These are phyloP conservation scores for Artemisia tridentata DNA, from an alignment of 129 eudicot genomes.

Conservation along the genomic window DNA sequence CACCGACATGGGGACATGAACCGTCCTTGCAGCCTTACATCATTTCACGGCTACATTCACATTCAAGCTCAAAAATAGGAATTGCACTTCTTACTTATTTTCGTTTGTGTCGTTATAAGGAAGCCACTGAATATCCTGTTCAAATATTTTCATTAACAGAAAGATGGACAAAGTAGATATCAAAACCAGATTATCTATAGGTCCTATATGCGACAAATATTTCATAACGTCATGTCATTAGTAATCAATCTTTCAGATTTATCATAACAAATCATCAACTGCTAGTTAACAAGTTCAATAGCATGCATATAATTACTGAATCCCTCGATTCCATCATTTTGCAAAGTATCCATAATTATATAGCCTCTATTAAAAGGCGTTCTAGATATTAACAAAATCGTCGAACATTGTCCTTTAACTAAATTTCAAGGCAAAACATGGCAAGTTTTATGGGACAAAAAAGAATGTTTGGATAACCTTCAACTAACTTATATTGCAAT, in stretches of 20 bases:
- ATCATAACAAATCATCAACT: background rate
- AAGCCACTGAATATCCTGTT: constrained; percentile 54
- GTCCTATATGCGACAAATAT: background rate
- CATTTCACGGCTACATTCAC: background rate
- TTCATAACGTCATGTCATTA: background rate
- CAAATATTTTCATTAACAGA: background rate
- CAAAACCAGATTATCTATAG: background rate
- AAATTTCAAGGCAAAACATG: background rate
- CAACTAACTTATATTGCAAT: too few species aligned
- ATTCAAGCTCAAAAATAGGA: constrained; percentile 7
- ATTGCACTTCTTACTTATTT: constrained; percentile 24
- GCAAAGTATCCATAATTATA: background rate
- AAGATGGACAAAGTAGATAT: background rate
- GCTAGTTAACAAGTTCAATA: background rate
- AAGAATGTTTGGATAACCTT: background rate
- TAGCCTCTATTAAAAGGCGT: background rate
- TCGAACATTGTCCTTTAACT: background rate
- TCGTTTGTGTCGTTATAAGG: constrained; percentile 16
- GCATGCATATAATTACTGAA: background rate
- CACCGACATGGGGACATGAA: constrained; percentile 9
- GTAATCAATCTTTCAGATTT: background rate
- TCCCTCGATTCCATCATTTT: background rate
- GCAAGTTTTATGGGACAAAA: background rate
- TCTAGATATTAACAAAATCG: background rate
- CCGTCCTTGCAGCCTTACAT: background rate